Percentiles rank a stretch among this genome's conserved stretches.
Conservation (phyloP, 2,329 filamentous ascomycete genomes). For the Talaromyces sp. region DNA sequence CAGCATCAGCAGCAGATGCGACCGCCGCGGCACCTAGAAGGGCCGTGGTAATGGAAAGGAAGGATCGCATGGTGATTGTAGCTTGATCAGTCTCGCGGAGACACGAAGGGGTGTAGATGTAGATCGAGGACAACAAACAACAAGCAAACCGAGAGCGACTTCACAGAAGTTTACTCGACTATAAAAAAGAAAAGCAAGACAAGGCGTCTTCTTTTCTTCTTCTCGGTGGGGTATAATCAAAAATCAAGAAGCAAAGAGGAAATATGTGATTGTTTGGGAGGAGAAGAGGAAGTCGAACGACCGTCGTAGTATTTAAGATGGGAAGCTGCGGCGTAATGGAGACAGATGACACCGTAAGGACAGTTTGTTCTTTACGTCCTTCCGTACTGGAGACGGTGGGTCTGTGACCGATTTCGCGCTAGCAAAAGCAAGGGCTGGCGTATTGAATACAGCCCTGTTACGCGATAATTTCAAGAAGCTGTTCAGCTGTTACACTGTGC, state of each 20-base stretch:
- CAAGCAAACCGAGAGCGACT: conserved; percentile 3
- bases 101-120: not conserved
- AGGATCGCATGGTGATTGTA: conserved; percentile 33
- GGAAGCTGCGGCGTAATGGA: not conserved
- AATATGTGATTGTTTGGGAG: not conserved
- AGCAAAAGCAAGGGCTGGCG: not conserved
- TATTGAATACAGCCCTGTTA: not conserved
- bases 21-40: conserved; percentile 36
- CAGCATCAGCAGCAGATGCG: conserved; percentile 30
- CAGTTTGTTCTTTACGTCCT: conserved; percentile 36
- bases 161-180: conserved; percentile 2
- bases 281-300: not conserved
- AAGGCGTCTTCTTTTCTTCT: not conserved
- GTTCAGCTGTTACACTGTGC: not conserved
- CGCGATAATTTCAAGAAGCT: not conserved
- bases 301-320: conserved; percentile 1
- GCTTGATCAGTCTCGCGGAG: conserved; percentile 6
- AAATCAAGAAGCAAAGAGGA: not conserved
- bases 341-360: conserved; percentile 26
- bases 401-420: not conserved
- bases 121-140: not conserved
- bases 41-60: conserved; percentile 36
- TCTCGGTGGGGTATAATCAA: not conserved
- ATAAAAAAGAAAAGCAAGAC: not conserved
- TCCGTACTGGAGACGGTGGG: not conserved